Percentiles rank a stretch among this genome's conserved stretches.
phyloP scores from a whole-genome alignment of 495 filamentous ascomycete genomes.

The Glutinoglossum americanum region DNA sequence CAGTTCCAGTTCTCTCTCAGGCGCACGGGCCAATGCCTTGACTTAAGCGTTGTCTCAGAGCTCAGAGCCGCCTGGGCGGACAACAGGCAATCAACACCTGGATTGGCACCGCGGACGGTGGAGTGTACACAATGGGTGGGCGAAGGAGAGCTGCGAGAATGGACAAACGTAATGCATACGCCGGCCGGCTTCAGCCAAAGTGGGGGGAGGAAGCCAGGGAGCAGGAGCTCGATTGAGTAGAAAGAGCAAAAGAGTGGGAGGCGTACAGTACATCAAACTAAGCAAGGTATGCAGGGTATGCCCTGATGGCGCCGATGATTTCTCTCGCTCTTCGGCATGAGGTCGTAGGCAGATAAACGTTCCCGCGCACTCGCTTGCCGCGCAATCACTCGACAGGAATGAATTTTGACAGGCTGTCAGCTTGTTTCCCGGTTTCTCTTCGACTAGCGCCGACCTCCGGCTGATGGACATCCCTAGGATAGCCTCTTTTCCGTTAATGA shows the following conservation, averaged over 20 bases:
- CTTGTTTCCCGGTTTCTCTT: conserved; percentile 2
- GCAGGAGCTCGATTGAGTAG: not conserved
- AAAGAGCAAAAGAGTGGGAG: not conserved
- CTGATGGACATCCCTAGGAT: not conserved
- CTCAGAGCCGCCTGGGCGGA: not conserved
- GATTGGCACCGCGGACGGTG: too few species aligned
- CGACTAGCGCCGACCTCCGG: not conserved
- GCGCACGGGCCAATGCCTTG: not conserved
- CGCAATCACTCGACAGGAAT: not conserved
- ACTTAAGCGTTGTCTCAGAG: not conserved
- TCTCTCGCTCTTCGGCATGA: not conserved
- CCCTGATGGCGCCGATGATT: not conserved
- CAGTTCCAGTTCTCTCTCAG: not conserved
- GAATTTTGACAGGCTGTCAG: conserved; percentile 2
- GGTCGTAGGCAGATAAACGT: too few species aligned
- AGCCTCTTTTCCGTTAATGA: too few species aligned
- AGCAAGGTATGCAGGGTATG: not conserved
- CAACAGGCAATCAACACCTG: not conserved
- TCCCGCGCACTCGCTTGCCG: not conserved
- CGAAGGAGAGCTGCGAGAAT: too few species aligned
- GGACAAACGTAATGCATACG: not conserved
- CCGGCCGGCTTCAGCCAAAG: not conserved
- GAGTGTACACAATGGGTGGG: too few species aligned
- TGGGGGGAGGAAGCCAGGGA: not conserved
- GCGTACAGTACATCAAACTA: too few species aligned